These are phyloP conservation scores for Phytophthora sojae DNA, from an alignment of 352 stramenopile species.

Conservation along the genomic window DNA sequence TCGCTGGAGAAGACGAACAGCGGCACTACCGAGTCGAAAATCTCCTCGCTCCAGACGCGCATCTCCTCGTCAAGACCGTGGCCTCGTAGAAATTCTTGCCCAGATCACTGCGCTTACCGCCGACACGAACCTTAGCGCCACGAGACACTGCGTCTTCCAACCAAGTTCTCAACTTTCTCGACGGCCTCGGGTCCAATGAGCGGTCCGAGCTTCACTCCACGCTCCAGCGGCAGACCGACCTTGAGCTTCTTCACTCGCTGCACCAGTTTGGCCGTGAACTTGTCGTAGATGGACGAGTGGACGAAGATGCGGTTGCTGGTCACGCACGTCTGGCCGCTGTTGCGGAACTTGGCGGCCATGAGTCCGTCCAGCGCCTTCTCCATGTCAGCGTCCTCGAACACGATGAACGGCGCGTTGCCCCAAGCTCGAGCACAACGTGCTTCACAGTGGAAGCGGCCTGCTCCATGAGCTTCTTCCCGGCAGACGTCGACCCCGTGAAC, in stretches of 20 bases:
- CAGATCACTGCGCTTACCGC: constrained; percentile 62
- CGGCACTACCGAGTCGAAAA: constrained; percentile 94
- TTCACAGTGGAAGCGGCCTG: constrained; percentile 72
- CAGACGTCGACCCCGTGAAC: constrained; percentile 81
- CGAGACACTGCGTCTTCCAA: constrained; percentile 89
- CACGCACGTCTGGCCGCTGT: constrained; percentile 83
- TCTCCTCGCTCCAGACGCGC: constrained; percentile 89
- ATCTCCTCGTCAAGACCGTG: constrained; percentile 92
- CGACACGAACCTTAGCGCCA: constrained; percentile 80
- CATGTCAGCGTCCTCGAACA: constrained; percentile 87
- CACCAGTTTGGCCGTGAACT: constrained; percentile 83
- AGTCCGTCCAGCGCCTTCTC: constrained; percentile 77
- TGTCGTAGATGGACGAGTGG: constrained; percentile 87
- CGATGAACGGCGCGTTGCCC: constrained; percentile 93
- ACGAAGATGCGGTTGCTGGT: constrained; percentile 92
- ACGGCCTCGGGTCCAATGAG: constrained; percentile 92
- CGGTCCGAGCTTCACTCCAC: constrained; percentile 84
- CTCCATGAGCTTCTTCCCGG: constrained; percentile 70
- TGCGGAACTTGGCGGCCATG: constrained; percentile 81
- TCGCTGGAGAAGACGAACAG: constrained; percentile 93
- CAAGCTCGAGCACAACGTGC: constrained; percentile 82
- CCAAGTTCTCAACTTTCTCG: constrained; percentile 72
- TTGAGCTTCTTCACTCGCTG: constrained; percentile 68
- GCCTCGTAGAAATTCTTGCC: constrained; percentile 92
- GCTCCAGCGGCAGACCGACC: constrained; percentile 80